A percentile compares a stretch with the other conserved stretches of the same genome.
phyloP scores from a whole-genome alignment of 257 asterid genomes.

The Solanum neorickii region DNA sequence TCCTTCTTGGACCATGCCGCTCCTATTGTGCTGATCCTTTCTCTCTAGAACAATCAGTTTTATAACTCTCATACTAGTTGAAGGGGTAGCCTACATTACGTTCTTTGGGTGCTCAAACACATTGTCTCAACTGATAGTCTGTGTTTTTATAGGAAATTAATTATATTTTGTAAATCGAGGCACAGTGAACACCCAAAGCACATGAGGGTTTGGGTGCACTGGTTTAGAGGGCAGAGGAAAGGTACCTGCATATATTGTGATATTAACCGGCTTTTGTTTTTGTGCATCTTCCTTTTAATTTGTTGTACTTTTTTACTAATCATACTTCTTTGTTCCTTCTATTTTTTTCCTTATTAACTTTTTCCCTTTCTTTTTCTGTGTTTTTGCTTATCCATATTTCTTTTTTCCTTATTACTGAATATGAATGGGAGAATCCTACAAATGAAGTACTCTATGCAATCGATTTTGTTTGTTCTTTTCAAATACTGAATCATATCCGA shows the following conservation, averaged over 20 bases:
- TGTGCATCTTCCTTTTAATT: neutral
- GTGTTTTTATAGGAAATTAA: neutral
- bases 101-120: neutral
- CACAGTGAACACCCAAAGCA: neutral
- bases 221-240: neutral
- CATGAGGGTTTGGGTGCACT: neutral
- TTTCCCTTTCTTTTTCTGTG: neutral
- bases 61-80: neutral
- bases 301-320: no score
- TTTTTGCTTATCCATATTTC: neutral
- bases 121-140: neutral
- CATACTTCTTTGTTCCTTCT: neutral
- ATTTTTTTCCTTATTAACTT: neutral
- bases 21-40: neutral
- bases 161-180: neutral
- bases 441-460: neutral
- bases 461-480: neutral
- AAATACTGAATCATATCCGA: neutral
- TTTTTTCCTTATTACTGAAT: neutral
- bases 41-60: neutral
- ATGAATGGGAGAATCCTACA: neutral
- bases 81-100: neutral
- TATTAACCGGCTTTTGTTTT: neutral
- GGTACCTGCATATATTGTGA: neutral
- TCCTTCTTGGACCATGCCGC: neutral